Evolutionary conservation across 1,284 basidiomycete species (phyloP), one percentile per base, ranked within the genome.

Genomic region (Trichosporon sp.): DNA sequence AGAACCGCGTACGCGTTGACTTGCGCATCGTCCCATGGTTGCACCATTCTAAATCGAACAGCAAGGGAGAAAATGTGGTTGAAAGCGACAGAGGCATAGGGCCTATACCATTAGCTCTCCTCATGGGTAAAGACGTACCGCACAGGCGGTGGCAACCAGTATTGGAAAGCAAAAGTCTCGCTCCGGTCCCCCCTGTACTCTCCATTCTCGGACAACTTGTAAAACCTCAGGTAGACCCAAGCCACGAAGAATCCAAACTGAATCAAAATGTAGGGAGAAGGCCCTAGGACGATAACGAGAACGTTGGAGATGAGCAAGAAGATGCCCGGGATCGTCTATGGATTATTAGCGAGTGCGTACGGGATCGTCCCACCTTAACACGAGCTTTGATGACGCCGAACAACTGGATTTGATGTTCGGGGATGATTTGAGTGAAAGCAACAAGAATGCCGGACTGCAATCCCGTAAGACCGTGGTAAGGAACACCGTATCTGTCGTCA

Each of bases 241-340:
- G 92, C 89, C 7, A 96, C 91, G 73, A 98, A 91, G 94, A 97
- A 99, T 16, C 95, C 96, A 81, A 98, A 98, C 81, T 98, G 96
- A 76, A 99, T 96, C 76, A 97, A 87, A 70, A 99, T 96, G 87
- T 91, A 98, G 0, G 97, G 97, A 70, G 92, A 92, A 78, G 95
- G 92, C 83, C 91, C 92, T 38, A 96, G 93, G 65, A 97, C 75
- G 67, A 99, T 77, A 77, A 92, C 93, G 84, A 96, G 88, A 46
- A 98, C 88, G 75, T 93, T 95, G 31, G 95, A 97, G 73, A 98
- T 84, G 1, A 93, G 92, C 72, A 98, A 89, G 83, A 98, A 96
- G 40, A 91, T 89, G 90, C 98, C 98, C 14, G 97, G 97, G 40
- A 98, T 84, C 10, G 89, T 90, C 93, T 96, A 77, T 21, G 8